These are phyloP conservation scores for Raphidocelis subcapitata DNA, from an alignment of 139 green algal genomes.

Conservation along the genomic window DNA sequence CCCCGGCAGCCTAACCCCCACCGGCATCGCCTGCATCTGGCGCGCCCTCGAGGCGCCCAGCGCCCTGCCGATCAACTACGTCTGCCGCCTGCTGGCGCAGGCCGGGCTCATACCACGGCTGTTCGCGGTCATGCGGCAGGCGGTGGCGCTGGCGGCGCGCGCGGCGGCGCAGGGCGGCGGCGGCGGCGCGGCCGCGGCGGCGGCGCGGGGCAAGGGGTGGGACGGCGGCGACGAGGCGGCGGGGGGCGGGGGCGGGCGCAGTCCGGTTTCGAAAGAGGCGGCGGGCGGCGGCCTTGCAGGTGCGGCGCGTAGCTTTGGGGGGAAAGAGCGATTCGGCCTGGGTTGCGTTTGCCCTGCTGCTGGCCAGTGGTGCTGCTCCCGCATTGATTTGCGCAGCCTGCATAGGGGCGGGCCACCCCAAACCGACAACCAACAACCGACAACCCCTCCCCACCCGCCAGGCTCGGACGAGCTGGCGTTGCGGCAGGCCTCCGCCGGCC, in stretches of 20 bases:
- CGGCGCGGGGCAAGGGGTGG: background rate
- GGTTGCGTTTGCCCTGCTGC: too few relatives aligned
- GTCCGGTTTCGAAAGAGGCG: too few relatives aligned
- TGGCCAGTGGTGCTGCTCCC: too few relatives aligned
- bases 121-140: conserved; percentile 53
- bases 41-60: conserved; percentile 52
- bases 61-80: conserved; percentile 54
- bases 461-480: conserved; percentile 19
- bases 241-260: background rate
- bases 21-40: conserved; percentile 54
- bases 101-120: conserved; percentile 50
- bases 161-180: conserved; percentile 1
- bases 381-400: too few relatives aligned
- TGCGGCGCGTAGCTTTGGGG: too few relatives aligned
- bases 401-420: too few relatives aligned
- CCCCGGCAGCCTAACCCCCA: conserved; percentile 27
- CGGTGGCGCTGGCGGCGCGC: background rate
- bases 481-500: background rate
- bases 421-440: too few relatives aligned
- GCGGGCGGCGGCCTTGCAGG: too few relatives aligned
- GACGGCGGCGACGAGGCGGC: background rate
- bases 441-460: background rate
- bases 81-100: conserved; percentile 68
- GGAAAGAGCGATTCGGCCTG: too few relatives aligned
- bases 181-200: background rate